phyloP scores from a whole-genome alignment of 495 filamentous ascomycete species.

The Xylaria scruposa region DNA sequence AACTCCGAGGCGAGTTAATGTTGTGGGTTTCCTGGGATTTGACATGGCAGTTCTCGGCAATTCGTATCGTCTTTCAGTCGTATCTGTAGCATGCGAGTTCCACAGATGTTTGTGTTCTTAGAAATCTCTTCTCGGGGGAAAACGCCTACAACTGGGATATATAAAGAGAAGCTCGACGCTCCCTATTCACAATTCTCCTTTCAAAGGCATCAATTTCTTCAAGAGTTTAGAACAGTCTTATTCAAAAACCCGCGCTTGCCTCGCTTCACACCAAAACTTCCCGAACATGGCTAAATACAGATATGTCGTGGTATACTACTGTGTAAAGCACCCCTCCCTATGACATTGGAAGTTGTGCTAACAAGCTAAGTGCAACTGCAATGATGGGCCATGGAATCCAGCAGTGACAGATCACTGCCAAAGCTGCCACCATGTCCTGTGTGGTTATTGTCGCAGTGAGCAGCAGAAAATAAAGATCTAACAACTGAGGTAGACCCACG shows the following conservation, averaged over 20 bases:
- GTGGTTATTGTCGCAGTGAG: neutral
- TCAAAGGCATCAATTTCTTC: neutral
- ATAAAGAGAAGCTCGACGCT: conserved; percentile 1
- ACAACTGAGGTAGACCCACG: neutral
- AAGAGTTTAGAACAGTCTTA: neutral
- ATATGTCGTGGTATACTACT: neutral
- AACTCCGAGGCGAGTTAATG: neutral
- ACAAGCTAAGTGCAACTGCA: conserved; percentile 11
- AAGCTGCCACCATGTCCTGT: neutral
- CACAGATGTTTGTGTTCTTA: neutral
- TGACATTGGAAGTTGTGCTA: neutral
- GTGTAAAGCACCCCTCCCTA: neutral
- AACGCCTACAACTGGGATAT: neutral
- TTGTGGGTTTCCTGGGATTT: neutral
- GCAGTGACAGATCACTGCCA: neutral
- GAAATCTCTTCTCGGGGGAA: neutral
- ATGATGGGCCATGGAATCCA: conserved; percentile 5
- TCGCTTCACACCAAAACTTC: neutral
- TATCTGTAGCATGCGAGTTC: neutral
- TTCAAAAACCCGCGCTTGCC: neutral
- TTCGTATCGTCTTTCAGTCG: neutral
- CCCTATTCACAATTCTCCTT: neutral
- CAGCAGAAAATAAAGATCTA: neutral
- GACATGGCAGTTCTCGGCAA: neutral
- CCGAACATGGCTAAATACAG: neutral